These are phyloP conservation scores for Neostapfia colusana DNA, from an alignment of 176 grass and related monocot genomes.

Conservation along the genomic window DNA sequence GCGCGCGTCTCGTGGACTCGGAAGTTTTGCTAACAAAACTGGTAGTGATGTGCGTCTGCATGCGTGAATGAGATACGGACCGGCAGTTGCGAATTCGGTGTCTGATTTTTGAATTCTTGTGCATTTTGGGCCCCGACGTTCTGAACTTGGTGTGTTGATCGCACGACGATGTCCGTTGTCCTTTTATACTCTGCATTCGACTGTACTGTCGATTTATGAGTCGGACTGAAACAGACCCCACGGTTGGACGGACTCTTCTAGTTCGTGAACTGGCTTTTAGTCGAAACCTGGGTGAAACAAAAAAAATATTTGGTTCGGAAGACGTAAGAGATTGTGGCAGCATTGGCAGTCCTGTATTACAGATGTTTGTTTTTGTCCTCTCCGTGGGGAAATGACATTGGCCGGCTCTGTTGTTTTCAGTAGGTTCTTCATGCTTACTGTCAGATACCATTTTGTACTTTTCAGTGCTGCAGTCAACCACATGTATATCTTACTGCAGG, in stretches of 20 bases:
- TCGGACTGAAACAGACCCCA: background rate
- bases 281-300: background rate
- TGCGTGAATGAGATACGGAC: background rate
- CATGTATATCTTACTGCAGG: background rate
- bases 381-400: background rate
- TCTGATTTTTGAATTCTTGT: slow-evolving; percentile 5
- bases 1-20: background rate
- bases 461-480: slow-evolving; percentile 17
- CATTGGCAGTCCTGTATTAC: background rate
- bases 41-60: no score
- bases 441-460: slow-evolving; percentile 35
- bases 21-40: background rate
- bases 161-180: background rate
- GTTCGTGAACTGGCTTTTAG: background rate
- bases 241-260: background rate
- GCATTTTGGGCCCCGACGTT: background rate
- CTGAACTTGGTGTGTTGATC: background rate
- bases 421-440: slow-evolving; percentile 39
- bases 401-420: background rate
- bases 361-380: background rate
- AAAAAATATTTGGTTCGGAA: background rate
- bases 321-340: background rate
- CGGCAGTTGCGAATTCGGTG: background rate
- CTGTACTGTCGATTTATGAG: background rate
- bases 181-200: background rate